phyloP scores from a whole-genome alignment of 108 stramenopile genomes.

The Conticribra guillardii region DNA sequence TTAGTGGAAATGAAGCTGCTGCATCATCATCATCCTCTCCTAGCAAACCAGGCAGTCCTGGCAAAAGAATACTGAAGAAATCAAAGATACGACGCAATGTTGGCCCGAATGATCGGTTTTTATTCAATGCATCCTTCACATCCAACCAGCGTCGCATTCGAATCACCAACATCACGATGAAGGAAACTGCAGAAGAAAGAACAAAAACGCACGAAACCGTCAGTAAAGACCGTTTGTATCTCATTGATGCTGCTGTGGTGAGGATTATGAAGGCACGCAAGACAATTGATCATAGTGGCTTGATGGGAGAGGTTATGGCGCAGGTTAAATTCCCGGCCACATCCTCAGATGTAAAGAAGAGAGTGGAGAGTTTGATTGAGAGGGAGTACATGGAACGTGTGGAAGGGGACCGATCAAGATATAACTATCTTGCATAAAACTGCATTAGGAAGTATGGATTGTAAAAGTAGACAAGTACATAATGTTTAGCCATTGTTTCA shows the following conservation, averaged over 20 bases:
- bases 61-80: constrained; percentile 42
- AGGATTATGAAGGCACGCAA: constrained; percentile 99
- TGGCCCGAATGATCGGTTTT: constrained; percentile 79
- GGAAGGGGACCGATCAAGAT: constrained; percentile 81
- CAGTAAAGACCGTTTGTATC: constrained; percentile 90
- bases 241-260: constrained; percentile 96
- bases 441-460: no score
- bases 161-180: constrained; percentile 94
- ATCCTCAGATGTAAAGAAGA: constrained; percentile 90
- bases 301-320: constrained; percentile 92
- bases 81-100: constrained; percentile 72
- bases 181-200: constrained; percentile 93
- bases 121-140: constrained; percentile 78
- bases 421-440: constrained; percentile 95
- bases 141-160: constrained; percentile 90
- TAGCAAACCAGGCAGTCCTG: not conserved
- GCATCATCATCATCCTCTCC: not conserved
- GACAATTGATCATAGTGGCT: constrained; percentile 84
- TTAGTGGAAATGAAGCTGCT: constrained; percentile 36
- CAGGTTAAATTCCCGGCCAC: constrained; percentile 93
- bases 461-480: no score
- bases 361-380: constrained; percentile 97
- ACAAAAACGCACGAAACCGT: constrained; percentile 93
- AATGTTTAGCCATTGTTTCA: no score
- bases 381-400: constrained; percentile 98